Percentiles rank a stretch among this genome's conserved stretches.
Conservation (phyloP, 805 yeast genomes). For the Candida piceae region DNA sequence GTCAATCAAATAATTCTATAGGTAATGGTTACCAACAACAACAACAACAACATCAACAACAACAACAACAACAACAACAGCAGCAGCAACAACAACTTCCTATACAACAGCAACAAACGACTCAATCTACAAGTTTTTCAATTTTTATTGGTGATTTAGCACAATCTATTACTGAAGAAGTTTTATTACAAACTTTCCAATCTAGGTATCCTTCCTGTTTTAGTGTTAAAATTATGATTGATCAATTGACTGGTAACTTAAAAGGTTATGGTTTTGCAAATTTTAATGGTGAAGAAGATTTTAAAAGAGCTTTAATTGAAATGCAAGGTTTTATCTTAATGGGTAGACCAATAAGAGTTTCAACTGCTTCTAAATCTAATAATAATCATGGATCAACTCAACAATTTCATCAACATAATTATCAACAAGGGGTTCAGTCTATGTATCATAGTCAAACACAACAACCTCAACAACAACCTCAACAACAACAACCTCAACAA, state of each 20-base stretch:
- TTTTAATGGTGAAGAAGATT: slow-evolving; percentile 59
- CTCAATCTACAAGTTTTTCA: slow-evolving; percentile 44
- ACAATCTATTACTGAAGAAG: slow-evolving; percentile 64
- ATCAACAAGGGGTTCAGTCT: no score
- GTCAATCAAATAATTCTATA: slow-evolving; percentile 12
- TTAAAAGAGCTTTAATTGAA: slow-evolving; percentile 65
- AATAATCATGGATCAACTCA: slow-evolving; percentile 2
- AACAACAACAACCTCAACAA: slow-evolving; percentile 5
- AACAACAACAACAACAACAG: slow-evolving; percentile 5
- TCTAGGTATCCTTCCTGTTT: slow-evolving; percentile 66
- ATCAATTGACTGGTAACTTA: slow-evolving; percentile 61
- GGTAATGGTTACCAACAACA: slow-evolving; percentile 6
- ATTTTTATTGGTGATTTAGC: slow-evolving; percentile 84
- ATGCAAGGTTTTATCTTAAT: slow-evolving; percentile 77
- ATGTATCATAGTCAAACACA: no score
- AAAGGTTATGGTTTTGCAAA: slow-evolving; percentile 91
- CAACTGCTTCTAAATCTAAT: slow-evolving; percentile 47
- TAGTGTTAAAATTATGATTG: slow-evolving; percentile 75
- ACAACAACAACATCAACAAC: slow-evolving; percentile 6
- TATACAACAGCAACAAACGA: slow-evolving; percentile 1
- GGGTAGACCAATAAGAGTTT: slow-evolving; percentile 73
- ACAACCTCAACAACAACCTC: slow-evolving; percentile 4
- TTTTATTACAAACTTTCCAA: slow-evolving; percentile 61
- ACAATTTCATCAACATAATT: slow-evolving; percentile 31
- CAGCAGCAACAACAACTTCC: slow-evolving; percentile 6